These are phyloP conservation scores for Sanghuangporus baumii DNA, from an alignment of 1,284 basidiomycete genomes.

Conservation along the genomic window DNA sequence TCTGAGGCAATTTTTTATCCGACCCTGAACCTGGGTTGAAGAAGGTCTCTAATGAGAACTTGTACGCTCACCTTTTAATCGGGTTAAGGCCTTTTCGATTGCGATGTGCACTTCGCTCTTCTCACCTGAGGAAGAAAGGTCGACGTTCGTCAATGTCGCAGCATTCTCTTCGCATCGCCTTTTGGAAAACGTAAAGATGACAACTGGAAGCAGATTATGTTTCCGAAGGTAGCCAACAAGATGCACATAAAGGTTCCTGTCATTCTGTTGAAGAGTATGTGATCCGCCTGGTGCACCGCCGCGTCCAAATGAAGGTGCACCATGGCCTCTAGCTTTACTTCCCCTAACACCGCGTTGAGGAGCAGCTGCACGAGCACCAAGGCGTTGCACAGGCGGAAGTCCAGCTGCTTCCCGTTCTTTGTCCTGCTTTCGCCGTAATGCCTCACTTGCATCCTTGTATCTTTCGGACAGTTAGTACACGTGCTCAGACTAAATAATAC, in stretches of 20 bases:
- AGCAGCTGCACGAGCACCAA: constrained; percentile 74
- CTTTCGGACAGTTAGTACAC: constrained; percentile 32
- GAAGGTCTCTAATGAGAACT: constrained; percentile 1
- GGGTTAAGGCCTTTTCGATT: constrained; percentile 86
- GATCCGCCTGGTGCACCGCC: constrained; percentile 48
- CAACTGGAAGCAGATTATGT: constrained; percentile 84
- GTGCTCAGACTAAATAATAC: neutral
- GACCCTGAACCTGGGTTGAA: constrained; percentile 47
- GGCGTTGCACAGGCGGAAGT: constrained; percentile 72
- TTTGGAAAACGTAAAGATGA: constrained; percentile 97
- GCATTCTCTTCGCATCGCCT: constrained; percentile 97
- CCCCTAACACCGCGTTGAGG: constrained; percentile 56
- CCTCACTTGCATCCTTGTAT: constrained; percentile 86
- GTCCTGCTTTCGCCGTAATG: constrained; percentile 90
- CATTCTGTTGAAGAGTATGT: constrained; percentile 64
- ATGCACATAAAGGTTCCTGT: constrained; percentile 94
- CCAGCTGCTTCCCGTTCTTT: constrained; percentile 96
- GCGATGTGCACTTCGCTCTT: constrained; percentile 97
- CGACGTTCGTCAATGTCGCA: constrained; percentile 80
- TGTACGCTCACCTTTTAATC: constrained; percentile 72
- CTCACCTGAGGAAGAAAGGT: constrained; percentile 78
- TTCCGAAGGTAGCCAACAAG: constrained; percentile 86
- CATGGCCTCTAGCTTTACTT: constrained; percentile 47
- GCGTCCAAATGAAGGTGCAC: constrained; percentile 32
- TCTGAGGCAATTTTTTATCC: constrained; percentile 94